Evolutionary conservation across 441 rosid species (phyloP), one percentile per base, ranked within the genome.

Genomic region (Syzygium malaccense): DNA sequence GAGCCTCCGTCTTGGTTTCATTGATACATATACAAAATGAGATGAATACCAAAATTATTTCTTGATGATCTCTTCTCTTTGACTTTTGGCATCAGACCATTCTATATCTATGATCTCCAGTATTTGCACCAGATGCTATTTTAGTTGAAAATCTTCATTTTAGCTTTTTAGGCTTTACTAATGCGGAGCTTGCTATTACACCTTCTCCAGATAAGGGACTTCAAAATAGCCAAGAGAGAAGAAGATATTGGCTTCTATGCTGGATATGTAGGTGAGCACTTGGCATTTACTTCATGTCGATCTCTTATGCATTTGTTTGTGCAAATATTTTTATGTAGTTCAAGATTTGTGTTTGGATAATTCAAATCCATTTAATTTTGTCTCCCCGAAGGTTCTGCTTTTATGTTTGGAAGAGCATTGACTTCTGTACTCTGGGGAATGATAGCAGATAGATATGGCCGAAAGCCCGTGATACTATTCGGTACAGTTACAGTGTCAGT

Each of bases 201-300:
- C 51, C 58, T 17, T n/a, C 41, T 55, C 54, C 88, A 90, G 91
- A 62, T 88, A 41, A 86, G 88, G 33, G 91, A 90, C 86, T 90
- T 90, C 83, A 79, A 86, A 33, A 60, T 90, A 57, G 91, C 91
- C 56, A 20, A 88, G 85, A 90, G 86, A 13, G 89, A 88, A 60
- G 91, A 87, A 86, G 91, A 90, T 86, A 90, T 90, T 58, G 86
- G 91, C 25, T 88, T 55, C 83, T 90, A 88, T 79, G 91, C 89
- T 85, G 91, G 91, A 45, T 90, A 84, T 68, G 80, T 90, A 48
- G 91, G 89, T 90, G 62, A 80, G 86, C 3, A 41, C 51, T 75
- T 23, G 83, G n/a, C n/a, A 55, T 26, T 32, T 17, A 10, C 30
- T 56, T 53, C 11, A 5, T 64, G 17, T 41, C n/a, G 30, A 8